Conservation (phyloP, 805 yeast genomes). For the Candida palmyrensis region DNA sequence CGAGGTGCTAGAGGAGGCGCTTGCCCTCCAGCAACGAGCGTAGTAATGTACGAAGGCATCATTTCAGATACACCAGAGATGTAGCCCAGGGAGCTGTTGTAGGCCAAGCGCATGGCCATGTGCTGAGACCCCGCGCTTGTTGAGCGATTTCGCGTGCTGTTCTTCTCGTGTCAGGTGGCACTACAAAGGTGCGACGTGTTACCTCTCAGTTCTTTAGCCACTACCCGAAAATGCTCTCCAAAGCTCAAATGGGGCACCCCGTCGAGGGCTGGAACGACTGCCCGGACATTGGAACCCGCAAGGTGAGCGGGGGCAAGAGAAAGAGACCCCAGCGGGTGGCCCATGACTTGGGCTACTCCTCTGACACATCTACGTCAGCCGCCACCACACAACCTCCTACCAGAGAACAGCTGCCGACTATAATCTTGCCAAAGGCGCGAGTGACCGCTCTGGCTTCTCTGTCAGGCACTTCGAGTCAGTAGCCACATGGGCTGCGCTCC, state of each 20-base stretch:
- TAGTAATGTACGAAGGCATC: not conserved
- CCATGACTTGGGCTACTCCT: constrained; percentile 3
- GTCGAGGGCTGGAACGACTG: constrained; percentile 63
- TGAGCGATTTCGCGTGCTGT: too few relatives aligned
- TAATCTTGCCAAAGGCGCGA: too few relatives aligned
- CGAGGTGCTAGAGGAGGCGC: constrained; percentile 47
- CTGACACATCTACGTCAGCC: too few relatives aligned
- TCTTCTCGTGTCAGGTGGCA: too few relatives aligned
- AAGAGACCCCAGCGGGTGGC: constrained; percentile 10
- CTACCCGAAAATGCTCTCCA: constrained; percentile 28
- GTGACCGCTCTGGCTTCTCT: constrained; percentile 2
- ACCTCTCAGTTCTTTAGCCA: too few relatives aligned
- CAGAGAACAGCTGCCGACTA: too few relatives aligned
- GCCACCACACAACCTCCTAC: too few relatives aligned
- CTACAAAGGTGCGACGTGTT: too few relatives aligned
- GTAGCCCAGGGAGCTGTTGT: too few relatives aligned
- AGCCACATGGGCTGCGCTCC: not conserved
- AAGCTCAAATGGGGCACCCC: constrained; percentile 32
- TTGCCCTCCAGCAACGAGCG: constrained; percentile 22
- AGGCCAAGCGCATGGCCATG: too few relatives aligned
- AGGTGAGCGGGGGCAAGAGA: constrained; percentile 5
- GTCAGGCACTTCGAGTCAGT: constrained; percentile 1
- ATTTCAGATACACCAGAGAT: not conserved
- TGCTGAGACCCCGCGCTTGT: too few relatives aligned
- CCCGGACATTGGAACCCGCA: constrained; percentile 21